A percentile compares a stretch with the other conserved stretches of the same genome.
Conservation (phyloP, 2,329 filamentous ascomycete species). For the Calonectria crousiana region DNA sequence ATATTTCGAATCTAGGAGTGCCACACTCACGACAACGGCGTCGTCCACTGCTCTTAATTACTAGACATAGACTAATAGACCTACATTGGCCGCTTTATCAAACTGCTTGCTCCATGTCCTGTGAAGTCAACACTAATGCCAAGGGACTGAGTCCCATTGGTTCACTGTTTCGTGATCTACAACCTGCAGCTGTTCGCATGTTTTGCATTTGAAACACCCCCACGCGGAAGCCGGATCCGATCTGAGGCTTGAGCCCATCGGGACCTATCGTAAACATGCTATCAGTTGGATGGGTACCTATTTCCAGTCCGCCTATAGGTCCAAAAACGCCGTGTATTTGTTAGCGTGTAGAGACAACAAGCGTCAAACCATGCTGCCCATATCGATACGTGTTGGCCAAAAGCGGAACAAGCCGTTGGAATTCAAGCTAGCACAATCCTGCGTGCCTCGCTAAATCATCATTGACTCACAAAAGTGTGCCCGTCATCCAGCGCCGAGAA, state of each 20-base stretch:
- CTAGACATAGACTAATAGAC: constrained; percentile 11
- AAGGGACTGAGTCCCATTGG: background rate
- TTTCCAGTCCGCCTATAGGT: background rate
- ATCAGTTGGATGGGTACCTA: background rate
- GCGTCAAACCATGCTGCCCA: background rate
- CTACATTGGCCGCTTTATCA: background rate
- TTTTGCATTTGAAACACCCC: background rate
- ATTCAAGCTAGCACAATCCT: background rate
- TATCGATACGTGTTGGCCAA: background rate
- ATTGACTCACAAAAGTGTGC: background rate
- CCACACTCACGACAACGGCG: constrained; percentile 58
- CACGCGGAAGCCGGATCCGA: background rate
- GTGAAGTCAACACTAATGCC: background rate
- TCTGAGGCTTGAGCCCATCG: background rate
- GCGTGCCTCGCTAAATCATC: background rate
- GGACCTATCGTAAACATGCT: background rate
- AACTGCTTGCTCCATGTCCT: no score
- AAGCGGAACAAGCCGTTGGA: background rate
- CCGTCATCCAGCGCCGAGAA: background rate
- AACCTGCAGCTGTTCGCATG: background rate
- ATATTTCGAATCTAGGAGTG: constrained; percentile 65
- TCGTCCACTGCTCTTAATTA: constrained; percentile 47
- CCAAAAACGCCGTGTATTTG: background rate
- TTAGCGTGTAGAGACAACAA: background rate
- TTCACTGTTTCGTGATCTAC: background rate